Conservation (phyloP, 2,329 filamentous ascomycete genomes). For the Epichloe bromicola region DNA sequence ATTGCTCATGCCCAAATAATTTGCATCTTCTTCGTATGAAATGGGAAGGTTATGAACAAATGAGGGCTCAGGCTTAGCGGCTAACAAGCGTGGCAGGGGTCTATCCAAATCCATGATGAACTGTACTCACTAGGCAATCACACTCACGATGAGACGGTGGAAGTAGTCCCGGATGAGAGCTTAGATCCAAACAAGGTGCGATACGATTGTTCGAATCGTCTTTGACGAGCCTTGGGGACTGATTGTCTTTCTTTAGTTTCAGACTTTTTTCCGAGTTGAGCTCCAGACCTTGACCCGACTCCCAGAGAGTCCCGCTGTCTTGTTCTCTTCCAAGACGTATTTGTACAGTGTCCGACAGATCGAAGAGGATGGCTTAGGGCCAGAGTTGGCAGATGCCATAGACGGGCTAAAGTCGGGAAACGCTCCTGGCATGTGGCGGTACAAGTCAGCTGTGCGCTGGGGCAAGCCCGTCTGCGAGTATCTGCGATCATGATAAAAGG, state of each 20-base stretch:
- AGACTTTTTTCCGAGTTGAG: conserved; percentile 32
- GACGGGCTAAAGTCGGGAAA: conserved; percentile 38
- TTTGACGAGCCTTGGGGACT: not conserved
- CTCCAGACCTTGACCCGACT: conserved; percentile 38
- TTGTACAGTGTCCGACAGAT: conserved; percentile 34
- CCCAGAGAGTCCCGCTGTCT: conserved; percentile 29
- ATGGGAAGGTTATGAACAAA: not conserved
- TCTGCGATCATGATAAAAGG: not conserved
- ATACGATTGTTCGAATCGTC: not conserved
- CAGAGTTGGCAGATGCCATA: conserved; percentile 36
- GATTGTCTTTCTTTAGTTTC: not conserved
- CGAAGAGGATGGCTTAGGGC: conserved; percentile 34
- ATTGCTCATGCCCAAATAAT: too few relatives aligned
- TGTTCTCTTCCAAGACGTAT: conserved; percentile 46
- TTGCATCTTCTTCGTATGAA: not conserved
- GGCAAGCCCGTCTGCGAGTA: too few relatives aligned
- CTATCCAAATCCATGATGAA: conserved; percentile 28
- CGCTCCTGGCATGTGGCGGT: conserved; percentile 26
- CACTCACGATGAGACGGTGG: conserved; percentile 18
- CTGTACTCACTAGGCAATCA: conserved; percentile 29
- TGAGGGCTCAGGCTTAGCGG: not conserved
- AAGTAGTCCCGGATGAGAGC: conserved; percentile 20
- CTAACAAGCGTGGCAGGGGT: conserved; percentile 27
- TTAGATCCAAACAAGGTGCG: conserved; percentile 26
- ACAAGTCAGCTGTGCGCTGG: too few relatives aligned